These are phyloP conservation scores for Phytophthora vignae DNA, from an alignment of 352 stramenopile species.

Conservation along the genomic window DNA sequence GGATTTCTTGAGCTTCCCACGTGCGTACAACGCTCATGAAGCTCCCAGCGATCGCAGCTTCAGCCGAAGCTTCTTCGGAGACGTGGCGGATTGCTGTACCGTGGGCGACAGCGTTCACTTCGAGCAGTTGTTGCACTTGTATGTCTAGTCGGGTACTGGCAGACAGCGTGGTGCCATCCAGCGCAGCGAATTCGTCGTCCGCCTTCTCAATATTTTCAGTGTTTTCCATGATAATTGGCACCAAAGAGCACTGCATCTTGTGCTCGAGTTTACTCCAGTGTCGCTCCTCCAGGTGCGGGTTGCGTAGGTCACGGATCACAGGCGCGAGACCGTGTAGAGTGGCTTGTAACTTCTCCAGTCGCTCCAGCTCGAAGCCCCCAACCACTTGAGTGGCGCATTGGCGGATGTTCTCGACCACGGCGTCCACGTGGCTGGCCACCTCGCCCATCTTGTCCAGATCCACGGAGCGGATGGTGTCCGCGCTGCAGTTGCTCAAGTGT, in stretches of 20 bases:
- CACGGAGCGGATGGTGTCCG: constrained; percentile 51
- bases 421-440: constrained; percentile 28
- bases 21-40: constrained; percentile 65
- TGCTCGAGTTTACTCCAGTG: constrained; percentile 82
- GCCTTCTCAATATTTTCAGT: constrained; percentile 2
- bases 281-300: constrained; percentile 59
- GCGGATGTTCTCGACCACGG: constrained; percentile 32
- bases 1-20: constrained; percentile 71
- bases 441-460: constrained; percentile 50
- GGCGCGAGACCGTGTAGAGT: constrained; percentile 56
- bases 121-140: constrained; percentile 58
- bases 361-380: constrained; percentile 39
- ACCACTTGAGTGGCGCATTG: constrained; percentile 11
- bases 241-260: constrained; percentile 66
- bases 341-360: constrained; percentile 49
- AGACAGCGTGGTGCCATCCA: constrained; percentile 4
- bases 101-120: constrained; percentile 51
- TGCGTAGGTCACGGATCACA: constrained; percentile 70
- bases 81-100: constrained; percentile 64
- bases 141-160: constrained; percentile 38
- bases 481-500: constrained; percentile 45
- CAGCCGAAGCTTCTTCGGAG: constrained; percentile 72
- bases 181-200: constrained; percentile 1
- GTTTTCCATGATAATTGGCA: background rate
- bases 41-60: constrained; percentile 66